Base-by-base conservation (phyloP, 306 rosid species). In the Ochetophila trinervis region DNA sequence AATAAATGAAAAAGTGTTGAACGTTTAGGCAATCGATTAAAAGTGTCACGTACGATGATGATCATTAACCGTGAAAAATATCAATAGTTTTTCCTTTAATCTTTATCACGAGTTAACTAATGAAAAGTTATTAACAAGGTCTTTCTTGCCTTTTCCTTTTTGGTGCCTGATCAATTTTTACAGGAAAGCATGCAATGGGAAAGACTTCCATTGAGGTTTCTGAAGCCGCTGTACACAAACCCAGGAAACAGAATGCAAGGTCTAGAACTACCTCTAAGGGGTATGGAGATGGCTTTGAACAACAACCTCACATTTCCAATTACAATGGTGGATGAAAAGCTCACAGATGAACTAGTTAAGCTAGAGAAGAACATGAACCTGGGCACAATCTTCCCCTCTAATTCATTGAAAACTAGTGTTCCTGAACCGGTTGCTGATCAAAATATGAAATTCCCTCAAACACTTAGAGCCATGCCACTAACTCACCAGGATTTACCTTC, bases 111-210 rank as follows among this genome's bases (percentile, higher is more conserved):
- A 27, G 32, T 27, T 1, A 27, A 27, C 32, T 27, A 27, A 27
- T 27, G 4, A 27, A 27, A 1, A 27, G 32, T 27, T 1, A 27
- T 27, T 37, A 37, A 37, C 44, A 7, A 6, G 44, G 10, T 8
- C 2, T 37, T 10, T 5, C 11, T 37, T 37, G 44, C 44, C 8
- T 37, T 37, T 37, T 37, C 2, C 10, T 37, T 37, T 1, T 37
- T 37, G 32, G 32, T 27, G 32, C 32, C 2, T 27, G 32, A 17
- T 47, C 17, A 47, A 47, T 50, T 7, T 50, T 21, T 18, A 58
- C 72, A 90, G 97, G 88, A 82, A 61, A 73, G 84, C 64, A 65
- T 76, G 86, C 18, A 58, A 35, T 90, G 91, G 97, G 95, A 90
- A 77, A 85, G 57, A 45, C 32, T 83, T 76, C 78, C 78, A 0